Conservation (phyloP, 2,329 filamentous ascomycete species). For the Colletotrichum caudatum region DNA sequence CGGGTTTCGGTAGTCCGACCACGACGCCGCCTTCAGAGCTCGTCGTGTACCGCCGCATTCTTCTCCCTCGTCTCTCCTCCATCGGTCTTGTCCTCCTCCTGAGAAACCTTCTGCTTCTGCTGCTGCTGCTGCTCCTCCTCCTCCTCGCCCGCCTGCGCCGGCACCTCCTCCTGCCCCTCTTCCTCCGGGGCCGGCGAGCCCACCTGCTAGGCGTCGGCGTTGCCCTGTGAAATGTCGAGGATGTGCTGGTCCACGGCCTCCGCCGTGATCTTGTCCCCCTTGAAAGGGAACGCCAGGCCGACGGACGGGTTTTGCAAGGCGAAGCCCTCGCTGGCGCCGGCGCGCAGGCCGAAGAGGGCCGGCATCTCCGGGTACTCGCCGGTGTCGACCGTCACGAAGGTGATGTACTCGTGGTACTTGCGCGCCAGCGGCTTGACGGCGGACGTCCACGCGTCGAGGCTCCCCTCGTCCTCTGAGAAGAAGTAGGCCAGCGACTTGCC, state of each 20-base stretch:
- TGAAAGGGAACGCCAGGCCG: conserved; percentile 58
- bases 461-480: conserved; percentile 44
- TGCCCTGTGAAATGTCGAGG: conserved; percentile 58
- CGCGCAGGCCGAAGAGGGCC: conserved; percentile 53
- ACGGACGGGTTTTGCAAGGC: conserved; percentile 59
- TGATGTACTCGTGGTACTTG: conserved; percentile 61
- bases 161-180: neutral
- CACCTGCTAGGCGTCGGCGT: conserved; percentile 54
- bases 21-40: conserved; percentile 14
- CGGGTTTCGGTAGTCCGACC: neutral
- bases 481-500: conserved; percentile 56
- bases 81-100: neutral
- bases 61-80: neutral
- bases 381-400: conserved; percentile 61
- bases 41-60: conserved; percentile 31
- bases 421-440: conserved; percentile 52
- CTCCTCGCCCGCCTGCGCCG: conserved; percentile 1
- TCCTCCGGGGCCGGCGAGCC: conserved; percentile 29
- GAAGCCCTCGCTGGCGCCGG: conserved; percentile 48
- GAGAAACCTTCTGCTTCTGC: neutral
- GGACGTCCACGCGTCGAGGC: conserved; percentile 54
- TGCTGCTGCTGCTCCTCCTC: neutral
- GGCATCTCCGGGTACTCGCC: conserved; percentile 60
- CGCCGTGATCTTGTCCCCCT: conserved; percentile 47
- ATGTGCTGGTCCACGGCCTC: conserved; percentile 58